Percentiles rank a stretch among this genome's conserved stretches.
phyloP scores from a whole-genome alignment of 2,329 filamentous ascomycete species.

The Pseudocercospora fijiensis region DNA sequence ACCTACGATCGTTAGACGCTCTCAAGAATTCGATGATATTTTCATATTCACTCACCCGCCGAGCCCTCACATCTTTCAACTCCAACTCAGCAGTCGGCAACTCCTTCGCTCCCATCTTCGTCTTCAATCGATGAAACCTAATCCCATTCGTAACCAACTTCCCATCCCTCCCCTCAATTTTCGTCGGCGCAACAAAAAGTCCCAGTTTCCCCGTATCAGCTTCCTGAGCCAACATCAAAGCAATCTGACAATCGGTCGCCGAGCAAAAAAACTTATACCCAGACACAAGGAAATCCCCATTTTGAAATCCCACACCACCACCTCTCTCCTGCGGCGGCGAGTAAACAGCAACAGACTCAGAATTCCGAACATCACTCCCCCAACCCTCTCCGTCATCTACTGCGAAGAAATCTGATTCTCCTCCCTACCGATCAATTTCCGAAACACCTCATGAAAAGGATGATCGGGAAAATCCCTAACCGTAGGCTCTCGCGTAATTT shows the following conservation, averaged over 20 bases:
- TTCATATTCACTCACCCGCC: constrained; percentile 47
- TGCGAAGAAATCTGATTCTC: constrained; percentile 62
- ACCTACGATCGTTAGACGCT: constrained; percentile 41
- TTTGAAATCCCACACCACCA: constrained; percentile 41
- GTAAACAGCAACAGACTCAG: constrained; percentile 51
- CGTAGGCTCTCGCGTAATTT: not conserved
- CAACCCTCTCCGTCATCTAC: constrained; percentile 72
- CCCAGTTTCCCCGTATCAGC: constrained; percentile 47
- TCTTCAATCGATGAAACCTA: constrained; percentile 66
- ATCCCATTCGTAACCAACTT: constrained; percentile 60
- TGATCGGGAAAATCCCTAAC: constrained; percentile 6
- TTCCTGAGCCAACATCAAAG: constrained; percentile 61
- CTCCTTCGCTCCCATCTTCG: constrained; percentile 68
- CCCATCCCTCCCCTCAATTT: constrained; percentile 30
- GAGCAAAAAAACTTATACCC: constrained; percentile 73
- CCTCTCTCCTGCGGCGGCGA: constrained; percentile 40
- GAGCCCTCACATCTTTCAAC: constrained; percentile 39
- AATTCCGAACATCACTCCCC: constrained; percentile 69
- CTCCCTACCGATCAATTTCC: constrained; percentile 56
- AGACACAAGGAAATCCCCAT: constrained; percentile 53
- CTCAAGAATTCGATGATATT: too few species aligned
- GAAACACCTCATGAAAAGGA: constrained; percentile 38
- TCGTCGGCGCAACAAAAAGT: constrained; percentile 65
- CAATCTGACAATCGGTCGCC: constrained; percentile 64
- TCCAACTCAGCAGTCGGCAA: constrained; percentile 73